Conservation (phyloP, 306 rosid genomes). For the Argentina anserina region DNA sequence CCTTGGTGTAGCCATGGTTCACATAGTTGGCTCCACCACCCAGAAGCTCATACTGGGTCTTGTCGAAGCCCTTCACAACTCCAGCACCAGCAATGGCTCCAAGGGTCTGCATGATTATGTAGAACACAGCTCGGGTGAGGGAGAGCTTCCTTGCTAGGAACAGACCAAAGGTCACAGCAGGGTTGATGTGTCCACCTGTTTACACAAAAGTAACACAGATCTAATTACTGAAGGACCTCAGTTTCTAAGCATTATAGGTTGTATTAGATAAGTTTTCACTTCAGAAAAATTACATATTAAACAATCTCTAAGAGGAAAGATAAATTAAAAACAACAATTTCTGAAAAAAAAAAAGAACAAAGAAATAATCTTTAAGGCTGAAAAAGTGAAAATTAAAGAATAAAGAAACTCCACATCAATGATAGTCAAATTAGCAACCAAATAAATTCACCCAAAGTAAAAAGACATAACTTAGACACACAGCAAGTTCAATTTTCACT, state of each 20-base stretch:
- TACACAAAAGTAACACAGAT: conserved; percentile 15
- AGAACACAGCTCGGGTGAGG: conserved; percentile 68
- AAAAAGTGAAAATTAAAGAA: neutral
- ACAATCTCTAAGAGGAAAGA: no score
- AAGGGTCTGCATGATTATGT: conserved; percentile 81
- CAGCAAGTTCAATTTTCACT: neutral
- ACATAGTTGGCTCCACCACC: conserved; percentile 78
- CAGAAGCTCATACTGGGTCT: conserved; percentile 31
- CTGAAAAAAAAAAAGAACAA: neutral
- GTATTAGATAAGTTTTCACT: neutral
- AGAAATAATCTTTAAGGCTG: neutral
- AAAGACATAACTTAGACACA: neutral
- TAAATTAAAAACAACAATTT: neutral
- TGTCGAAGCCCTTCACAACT: conserved; percentile 75
- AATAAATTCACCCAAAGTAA: neutral
- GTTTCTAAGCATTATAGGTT: neutral
- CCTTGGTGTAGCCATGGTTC: conserved; percentile 73
- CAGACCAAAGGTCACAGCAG: conserved; percentile 87
- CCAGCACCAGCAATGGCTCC: conserved; percentile 97
- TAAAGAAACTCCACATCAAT: neutral
- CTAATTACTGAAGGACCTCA: neutral
- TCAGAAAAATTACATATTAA: no score
- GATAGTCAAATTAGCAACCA: neutral
- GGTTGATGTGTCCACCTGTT: conserved; percentile 91
- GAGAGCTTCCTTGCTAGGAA: conserved; percentile 85